Conservation (phyloP, 306 rosid genomes). For the Pueraria montana region DNA sequence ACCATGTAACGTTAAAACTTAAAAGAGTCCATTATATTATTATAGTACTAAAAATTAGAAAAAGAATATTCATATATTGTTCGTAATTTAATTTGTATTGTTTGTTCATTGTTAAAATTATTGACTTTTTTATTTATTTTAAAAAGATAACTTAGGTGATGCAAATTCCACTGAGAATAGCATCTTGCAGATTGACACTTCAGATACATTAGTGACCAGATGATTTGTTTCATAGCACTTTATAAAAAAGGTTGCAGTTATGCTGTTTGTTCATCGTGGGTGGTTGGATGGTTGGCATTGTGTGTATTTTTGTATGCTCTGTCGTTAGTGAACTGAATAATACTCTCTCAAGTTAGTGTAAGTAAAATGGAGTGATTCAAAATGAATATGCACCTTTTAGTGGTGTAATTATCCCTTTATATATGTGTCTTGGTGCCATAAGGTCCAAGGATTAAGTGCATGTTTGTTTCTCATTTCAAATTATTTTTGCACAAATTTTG, state of each 20-base stretch:
- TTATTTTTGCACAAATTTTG: no score
- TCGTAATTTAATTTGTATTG: neutral
- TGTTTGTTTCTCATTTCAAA: no score
- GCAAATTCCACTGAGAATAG: neutral
- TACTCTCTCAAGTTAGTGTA: no score
- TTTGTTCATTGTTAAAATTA: neutral
- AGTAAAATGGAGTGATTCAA: no score
- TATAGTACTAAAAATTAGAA: no score
- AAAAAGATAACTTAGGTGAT: neutral
- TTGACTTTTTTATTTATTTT: no score
- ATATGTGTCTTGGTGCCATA: no score
- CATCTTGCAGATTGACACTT: neutral
- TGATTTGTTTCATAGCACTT: constrained; percentile 39
- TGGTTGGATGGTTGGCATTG: neutral
- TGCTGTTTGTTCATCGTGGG: constrained; percentile 19
- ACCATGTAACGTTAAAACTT: neutral
- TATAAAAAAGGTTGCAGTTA: constrained; percentile 15
- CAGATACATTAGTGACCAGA: constrained; percentile 1
- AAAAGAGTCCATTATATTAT: neutral
- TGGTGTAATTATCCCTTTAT: no score
- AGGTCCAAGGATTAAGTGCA: no score
- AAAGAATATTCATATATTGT: neutral
- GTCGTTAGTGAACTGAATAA: neutral
- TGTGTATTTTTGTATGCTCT: neutral
- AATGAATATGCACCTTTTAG: no score